These are phyloP conservation scores for Lasiodiplodia theobromae DNA, from an alignment of 2,329 filamentous ascomycete species.

Conservation along the genomic window DNA sequence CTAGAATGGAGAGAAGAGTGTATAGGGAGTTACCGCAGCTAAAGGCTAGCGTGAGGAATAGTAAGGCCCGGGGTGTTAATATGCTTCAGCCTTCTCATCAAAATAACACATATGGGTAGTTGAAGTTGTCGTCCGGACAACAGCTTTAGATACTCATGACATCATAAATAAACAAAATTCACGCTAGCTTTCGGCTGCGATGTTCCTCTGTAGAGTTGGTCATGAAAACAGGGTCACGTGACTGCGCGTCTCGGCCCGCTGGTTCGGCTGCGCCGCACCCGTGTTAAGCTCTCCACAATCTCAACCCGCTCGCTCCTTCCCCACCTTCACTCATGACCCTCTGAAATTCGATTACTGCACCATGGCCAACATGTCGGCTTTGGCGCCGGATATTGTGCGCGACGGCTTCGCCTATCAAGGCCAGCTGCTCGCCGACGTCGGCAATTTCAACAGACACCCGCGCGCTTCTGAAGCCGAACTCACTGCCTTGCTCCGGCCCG, in stretches of 20 bases:
- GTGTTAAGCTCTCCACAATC: not conserved
- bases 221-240: not conserved
- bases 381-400: constrained; percentile 40
- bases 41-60: not conserved
- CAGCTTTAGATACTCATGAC: no score
- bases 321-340: not conserved
- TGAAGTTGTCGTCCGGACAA: no score
- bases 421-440: constrained; percentile 41
- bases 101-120: no score
- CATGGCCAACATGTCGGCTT: constrained; percentile 34
- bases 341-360: no score
- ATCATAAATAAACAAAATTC: no score
- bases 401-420: constrained; percentile 42
- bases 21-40: not conserved
- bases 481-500: constrained; percentile 39
- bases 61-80: no score
- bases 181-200: no score
- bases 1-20: not conserved
- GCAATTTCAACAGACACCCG: constrained; percentile 42
- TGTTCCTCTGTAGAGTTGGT: no score
- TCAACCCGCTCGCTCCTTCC: not conserved
- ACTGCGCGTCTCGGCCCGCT: not conserved
- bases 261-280: not conserved
- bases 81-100: no score
- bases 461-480: constrained; percentile 43